Evolutionary conservation across 345 rosid genomes (phyloP), one percentile per base, ranked within the genome.

Genomic region (Alliaria petiolata): DNA sequence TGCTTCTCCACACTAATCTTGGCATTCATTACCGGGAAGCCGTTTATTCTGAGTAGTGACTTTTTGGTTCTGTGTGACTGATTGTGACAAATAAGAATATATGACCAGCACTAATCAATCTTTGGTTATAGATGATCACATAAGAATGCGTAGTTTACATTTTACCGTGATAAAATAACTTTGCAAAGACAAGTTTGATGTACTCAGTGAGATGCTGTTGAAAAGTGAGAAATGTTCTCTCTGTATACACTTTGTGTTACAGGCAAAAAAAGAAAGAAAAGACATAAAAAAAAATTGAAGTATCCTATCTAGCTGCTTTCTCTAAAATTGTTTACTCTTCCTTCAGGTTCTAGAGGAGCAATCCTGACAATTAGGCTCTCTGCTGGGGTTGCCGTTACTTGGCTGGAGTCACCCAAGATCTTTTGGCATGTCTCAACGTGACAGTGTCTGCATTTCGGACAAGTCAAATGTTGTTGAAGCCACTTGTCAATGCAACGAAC

Each of bases 361-460:
- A 80, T 74, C 30, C 36, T 66, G 38, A 65, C 7, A 4, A 47
- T 39, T 9, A 70, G 50, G 42, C 63, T 78, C 16, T 54, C 75
- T 43, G 65, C 25, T 62, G 66, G 38, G 59, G 71, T 7, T 46
- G 19, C 30, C 2, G 15, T 15, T 42, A 47, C 54, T 59, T 16
- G 69, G 50, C 36, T 64, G 67, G 28, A 33, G 28, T 67, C 51
- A 22, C 74, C 78, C 25, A 55, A 70, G 34, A 76, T 77, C 54
- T 85, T 81, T 26, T 76, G 66, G 42, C 77, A 47, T 5, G 80
- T 79, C 40, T 80, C 75, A 35, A 75, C 70, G 4, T 80, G 67
- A 67, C 77, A 78, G 50, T 83, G 80, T 74, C 95, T 79, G 55
- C 95, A 88, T 6, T 75, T 86, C 0, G 87, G 87, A 54, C 87